Evolutionary conservation across 495 filamentous ascomycete species (phyloP).

Genomic region (Bombardia bombarda): DNA sequence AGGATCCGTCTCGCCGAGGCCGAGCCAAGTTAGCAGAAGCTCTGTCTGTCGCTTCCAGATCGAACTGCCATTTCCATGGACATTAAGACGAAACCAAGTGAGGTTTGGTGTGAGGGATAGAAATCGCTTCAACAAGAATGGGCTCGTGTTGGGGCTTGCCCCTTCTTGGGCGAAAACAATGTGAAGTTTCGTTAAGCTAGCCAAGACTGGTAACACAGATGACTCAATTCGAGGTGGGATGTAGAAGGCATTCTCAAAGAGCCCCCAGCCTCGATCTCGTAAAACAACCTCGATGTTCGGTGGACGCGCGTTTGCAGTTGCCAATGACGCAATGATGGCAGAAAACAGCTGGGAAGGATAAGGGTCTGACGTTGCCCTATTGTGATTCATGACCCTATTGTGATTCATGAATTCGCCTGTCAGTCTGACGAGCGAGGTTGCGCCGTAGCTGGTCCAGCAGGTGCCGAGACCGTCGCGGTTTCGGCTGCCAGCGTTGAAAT

Average conservation of each 20-base stretch:
- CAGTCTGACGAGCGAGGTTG: constrained; percentile 11
- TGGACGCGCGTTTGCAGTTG: constrained; percentile 18
- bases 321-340: constrained; percentile 28
- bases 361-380: background rate
- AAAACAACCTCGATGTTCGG: constrained; percentile 32
- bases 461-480: constrained; percentile 19
- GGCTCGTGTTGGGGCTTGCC: constrained; percentile 3
- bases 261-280: constrained; percentile 7
- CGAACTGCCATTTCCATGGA: constrained; percentile 2
- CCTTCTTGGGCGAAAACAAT: constrained; percentile 14
- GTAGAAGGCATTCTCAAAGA: constrained; percentile 23
- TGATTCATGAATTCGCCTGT: constrained; percentile 1
- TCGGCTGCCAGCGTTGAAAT: constrained; percentile 31
- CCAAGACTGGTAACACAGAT: constrained; percentile 19
- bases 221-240: constrained; percentile 24
- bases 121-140: constrained; percentile 15
- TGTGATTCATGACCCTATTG: background rate
- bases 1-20: background rate
- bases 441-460: constrained; percentile 29
- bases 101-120: constrained; percentile 20
- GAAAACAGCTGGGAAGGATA: constrained; percentile 15
- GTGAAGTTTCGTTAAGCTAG: constrained; percentile 27
- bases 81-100: constrained; percentile 32
- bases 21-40: constrained; percentile 2
- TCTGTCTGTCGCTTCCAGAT: background rate